Percentiles rank a stretch among this genome's conserved stretches.
Evolutionary conservation across 129 eudicot genomes (phyloP).

Genomic region (Flaveria bidentis): DNA sequence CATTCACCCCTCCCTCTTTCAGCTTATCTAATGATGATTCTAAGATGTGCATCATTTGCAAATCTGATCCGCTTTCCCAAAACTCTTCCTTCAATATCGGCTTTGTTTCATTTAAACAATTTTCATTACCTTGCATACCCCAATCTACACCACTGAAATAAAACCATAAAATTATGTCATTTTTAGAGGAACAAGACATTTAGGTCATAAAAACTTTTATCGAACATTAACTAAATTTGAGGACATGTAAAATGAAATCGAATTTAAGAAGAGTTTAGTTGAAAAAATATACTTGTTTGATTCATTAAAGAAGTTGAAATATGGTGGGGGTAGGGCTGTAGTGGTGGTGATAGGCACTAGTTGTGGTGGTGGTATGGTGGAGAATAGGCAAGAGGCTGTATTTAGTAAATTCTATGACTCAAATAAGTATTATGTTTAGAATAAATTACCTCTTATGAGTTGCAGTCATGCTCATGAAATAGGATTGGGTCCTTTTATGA

Average conservation of each 20-base stretch:
- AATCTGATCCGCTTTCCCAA: conserved; percentile 51
- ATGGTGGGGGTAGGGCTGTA: no score
- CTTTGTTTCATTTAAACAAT: conserved; percentile 46
- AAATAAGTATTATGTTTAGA: not conserved
- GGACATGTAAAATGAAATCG: no score
- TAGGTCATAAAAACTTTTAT: not conserved
- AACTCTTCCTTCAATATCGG: conserved; percentile 40
- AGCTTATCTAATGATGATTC: conserved; percentile 30
- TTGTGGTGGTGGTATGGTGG: not conserved
- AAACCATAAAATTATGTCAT: not conserved
- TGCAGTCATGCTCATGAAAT: conserved; percentile 77
- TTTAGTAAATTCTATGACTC: not conserved
- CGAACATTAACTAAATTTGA: not conserved
- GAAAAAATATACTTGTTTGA: not conserved
- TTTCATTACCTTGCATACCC: conserved; percentile 36
- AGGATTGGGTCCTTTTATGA: conserved; percentile 51
- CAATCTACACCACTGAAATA: conserved; percentile 38
- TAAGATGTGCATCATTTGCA: conserved; percentile 42
- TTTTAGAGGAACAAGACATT: not conserved
- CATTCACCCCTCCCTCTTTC: conserved; percentile 38
- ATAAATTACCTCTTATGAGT: conserved; percentile 34
- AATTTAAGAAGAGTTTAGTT: not conserved
- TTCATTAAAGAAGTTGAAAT: no score
- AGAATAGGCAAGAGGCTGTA: not conserved
- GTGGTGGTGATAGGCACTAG: no score